phyloP scores from a whole-genome alignment of 2,329 filamentous ascomycete genomes.

The Fusarium tjaetaba region DNA sequence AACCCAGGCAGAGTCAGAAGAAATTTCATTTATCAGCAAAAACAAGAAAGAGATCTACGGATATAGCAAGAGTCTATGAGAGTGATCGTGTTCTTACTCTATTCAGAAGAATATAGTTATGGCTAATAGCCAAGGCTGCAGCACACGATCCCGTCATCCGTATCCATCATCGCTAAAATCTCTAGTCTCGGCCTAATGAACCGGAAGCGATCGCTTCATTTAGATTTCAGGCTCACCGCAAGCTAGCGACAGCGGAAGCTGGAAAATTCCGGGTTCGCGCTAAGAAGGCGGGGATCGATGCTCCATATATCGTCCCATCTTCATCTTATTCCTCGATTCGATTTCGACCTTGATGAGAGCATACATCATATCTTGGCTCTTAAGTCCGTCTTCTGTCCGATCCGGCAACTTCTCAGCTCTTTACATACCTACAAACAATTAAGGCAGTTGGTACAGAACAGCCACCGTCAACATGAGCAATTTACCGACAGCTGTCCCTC shows the following conservation, averaged over 20 bases:
- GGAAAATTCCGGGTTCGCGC: background rate
- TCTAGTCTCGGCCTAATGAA: constrained; percentile 8
- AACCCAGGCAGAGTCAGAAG: background rate
- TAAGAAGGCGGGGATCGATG: background rate
- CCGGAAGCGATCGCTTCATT: background rate
- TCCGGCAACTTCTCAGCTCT: too few relatives aligned
- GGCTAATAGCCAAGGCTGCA: background rate
- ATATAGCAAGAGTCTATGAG: background rate
- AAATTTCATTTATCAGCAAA: rapidly evolving
- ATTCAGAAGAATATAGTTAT: rapidly evolving
- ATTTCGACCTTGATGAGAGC: background rate
- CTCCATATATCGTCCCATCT: constrained; percentile 2
- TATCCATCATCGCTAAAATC: background rate
- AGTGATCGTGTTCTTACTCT: rapidly evolving
- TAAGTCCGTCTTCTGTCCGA: rapidly evolving
- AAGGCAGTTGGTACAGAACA: rapidly evolving
- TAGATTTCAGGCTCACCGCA: constrained; percentile 17
- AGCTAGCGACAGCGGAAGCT: constrained; percentile 4
- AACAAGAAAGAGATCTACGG: rapidly evolving
- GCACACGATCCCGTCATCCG: background rate
- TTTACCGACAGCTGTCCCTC: constrained; percentile 29
- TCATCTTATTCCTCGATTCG: background rate
- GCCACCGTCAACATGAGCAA: background rate
- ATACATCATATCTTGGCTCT: background rate
- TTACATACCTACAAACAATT: rapidly evolving